Conservation (phyloP, 805 yeast genomes). For the Metschnikowia corniflorae region DNA sequence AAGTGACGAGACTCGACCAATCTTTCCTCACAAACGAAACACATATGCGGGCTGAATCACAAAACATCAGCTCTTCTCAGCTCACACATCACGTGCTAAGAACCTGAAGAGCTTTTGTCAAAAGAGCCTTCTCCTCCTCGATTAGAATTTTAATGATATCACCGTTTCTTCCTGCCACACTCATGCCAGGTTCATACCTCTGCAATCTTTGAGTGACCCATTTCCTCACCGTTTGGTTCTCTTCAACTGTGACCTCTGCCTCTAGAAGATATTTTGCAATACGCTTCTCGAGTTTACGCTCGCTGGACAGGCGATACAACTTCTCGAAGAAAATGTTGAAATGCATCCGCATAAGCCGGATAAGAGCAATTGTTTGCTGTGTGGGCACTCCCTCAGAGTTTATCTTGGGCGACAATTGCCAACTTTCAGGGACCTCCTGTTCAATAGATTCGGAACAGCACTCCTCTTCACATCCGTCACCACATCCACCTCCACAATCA, state of each 20-base stretch:
- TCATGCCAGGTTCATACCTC: conserved; percentile 16
- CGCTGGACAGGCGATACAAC: conserved; percentile 19
- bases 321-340: conserved; percentile 25
- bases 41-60: no score
- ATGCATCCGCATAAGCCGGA: conserved; percentile 24
- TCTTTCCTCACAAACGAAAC: no score
- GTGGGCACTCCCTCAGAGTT: conserved; percentile 43
- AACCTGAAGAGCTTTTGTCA: conserved; percentile 8
- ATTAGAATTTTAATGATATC: conserved; percentile 19
- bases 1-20: no score
- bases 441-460: background rate
- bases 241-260: conserved; percentile 9
- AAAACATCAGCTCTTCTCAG: no score
- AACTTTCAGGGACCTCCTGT: conserved; percentile 28
- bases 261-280: conserved; percentile 20
- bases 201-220: conserved; percentile 29
- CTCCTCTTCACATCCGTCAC: background rate
- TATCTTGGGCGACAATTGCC: conserved; percentile 45
- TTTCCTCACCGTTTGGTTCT: conserved; percentile 14
- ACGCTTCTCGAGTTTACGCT: conserved; percentile 20
- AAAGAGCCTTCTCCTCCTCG: conserved; percentile 26
- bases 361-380: conserved; percentile 29
- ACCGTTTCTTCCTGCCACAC: conserved; percentile 10
- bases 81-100: no score
- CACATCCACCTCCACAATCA: background rate